phyloP scores from a whole-genome alignment of 768 basidiomycete genomes.

The Mrakia hoshinonis region DNA sequence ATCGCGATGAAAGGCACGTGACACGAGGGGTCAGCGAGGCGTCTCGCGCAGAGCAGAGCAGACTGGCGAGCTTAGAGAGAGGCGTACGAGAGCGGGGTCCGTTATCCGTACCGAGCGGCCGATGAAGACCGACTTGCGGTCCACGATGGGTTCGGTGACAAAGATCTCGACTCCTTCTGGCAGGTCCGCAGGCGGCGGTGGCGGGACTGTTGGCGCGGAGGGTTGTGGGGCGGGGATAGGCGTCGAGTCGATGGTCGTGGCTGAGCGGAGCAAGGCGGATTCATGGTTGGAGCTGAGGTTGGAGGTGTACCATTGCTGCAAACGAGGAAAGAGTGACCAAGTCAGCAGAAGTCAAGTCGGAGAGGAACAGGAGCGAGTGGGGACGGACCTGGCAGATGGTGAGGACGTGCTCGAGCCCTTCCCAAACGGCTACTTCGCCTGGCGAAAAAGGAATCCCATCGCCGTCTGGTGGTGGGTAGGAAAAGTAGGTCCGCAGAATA shows the following conservation, averaged over 20 bases:
- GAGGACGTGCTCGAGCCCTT: slow-evolving; percentile 57
- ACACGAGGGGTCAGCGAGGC: too few species aligned
- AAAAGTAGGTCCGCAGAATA: slow-evolving; percentile 71
- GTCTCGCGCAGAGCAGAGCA: too few species aligned
- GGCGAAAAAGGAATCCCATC: slow-evolving; percentile 65
- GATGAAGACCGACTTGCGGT: slow-evolving; percentile 76
- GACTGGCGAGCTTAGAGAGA: too few species aligned
- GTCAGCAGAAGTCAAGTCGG: not conserved
- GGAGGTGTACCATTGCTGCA: slow-evolving; percentile 22
- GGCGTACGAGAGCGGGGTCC: slow-evolving; percentile 48
- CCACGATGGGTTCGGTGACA: slow-evolving; percentile 64
- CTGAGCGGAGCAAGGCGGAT: not conserved
- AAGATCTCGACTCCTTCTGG: slow-evolving; percentile 52
- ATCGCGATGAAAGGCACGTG: too few species aligned
- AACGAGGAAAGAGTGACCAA: not conserved
- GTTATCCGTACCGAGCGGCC: slow-evolving; percentile 75
- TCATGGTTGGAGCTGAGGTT: slow-evolving; percentile 13
- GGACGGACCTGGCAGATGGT: slow-evolving; percentile 28
- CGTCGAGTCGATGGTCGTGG: not conserved
- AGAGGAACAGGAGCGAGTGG: not conserved
- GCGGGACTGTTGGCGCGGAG: not conserved
- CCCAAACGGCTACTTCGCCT: slow-evolving; percentile 73
- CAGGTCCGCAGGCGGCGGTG: slow-evolving; percentile 36
- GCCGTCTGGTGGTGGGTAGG: slow-evolving; percentile 39
- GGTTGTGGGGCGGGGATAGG: slow-evolving; percentile 3